A percentile compares a stretch with the other conserved stretches of the same genome.
Conservation (phyloP, 2,329 filamentous ascomycete genomes). For the Colletotrichum falcatum region DNA sequence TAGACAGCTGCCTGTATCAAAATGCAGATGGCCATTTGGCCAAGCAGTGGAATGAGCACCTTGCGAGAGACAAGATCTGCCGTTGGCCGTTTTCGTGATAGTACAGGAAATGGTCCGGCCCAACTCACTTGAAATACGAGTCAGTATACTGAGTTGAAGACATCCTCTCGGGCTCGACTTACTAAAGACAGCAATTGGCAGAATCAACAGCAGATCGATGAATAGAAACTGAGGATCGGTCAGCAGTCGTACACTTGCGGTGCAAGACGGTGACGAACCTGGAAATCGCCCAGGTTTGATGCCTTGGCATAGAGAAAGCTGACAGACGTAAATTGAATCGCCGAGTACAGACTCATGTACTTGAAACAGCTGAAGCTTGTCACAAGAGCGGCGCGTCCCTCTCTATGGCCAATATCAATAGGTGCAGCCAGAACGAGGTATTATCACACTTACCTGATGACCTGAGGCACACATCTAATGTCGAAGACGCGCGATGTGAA, state of each 20-base stretch:
- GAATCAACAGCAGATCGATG: slow-evolving; percentile 91
- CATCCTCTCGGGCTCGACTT: slow-evolving; percentile 49
- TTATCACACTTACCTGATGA: slow-evolving; percentile 74
- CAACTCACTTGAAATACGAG: slow-evolving; percentile 77
- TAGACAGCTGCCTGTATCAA: slow-evolving; percentile 81
- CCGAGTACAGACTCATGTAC: slow-evolving; percentile 98
- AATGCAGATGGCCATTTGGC: slow-evolving; percentile 87
- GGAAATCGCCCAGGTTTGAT: slow-evolving; percentile 96
- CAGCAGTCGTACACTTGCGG: background rate
- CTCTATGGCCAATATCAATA: slow-evolving; percentile 59
- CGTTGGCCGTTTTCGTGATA: slow-evolving; percentile 88
- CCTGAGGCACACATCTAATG: slow-evolving; percentile 92
- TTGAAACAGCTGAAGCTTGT: slow-evolving; percentile 99
- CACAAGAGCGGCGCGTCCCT: slow-evolving; percentile 94
- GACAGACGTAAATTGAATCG: slow-evolving; percentile 98
- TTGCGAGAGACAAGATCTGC: slow-evolving; percentile 93
- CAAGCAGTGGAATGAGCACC: slow-evolving; percentile 87
- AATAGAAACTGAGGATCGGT: slow-evolving; percentile 77
- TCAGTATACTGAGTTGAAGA: slow-evolving; percentile 19
- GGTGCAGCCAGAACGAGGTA: slow-evolving; percentile 24
- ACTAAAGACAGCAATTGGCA: slow-evolving; percentile 97
- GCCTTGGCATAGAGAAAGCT: slow-evolving; percentile 95
- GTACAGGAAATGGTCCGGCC: slow-evolving; percentile 83
- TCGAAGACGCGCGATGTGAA: slow-evolving; percentile 97
- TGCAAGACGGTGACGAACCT: slow-evolving; percentile 59